A percentile compares a stretch with the other conserved stretches of the same genome.
Evolutionary conservation across 1,284 basidiomycete species (phyloP).

Genomic region (Clitocybe nebularis): DNA sequence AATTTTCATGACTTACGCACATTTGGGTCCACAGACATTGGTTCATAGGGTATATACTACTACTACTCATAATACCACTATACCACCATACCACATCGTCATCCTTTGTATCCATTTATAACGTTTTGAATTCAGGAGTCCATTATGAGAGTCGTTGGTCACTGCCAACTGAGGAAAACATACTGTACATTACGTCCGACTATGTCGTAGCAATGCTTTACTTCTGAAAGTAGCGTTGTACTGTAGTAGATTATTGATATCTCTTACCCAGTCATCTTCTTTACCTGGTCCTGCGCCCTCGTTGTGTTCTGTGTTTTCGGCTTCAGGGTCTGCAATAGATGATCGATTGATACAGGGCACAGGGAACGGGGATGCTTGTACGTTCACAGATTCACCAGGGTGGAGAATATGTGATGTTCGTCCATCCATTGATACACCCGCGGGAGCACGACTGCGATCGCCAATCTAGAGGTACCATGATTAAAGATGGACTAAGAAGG

Average conservation of each 20-base stretch:
- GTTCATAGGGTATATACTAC: no score
- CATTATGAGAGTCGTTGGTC: no score
- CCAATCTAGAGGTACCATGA: conserved; percentile 60
- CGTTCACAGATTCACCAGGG: conserved; percentile 82
- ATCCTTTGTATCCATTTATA: no score
- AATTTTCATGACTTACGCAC: no score
- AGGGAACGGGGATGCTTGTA: conserved; percentile 83
- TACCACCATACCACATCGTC: neutral
- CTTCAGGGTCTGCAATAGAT: conserved; percentile 59
- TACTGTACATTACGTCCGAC: conserved; percentile 46
- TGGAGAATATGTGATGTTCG: conserved; percentile 76
- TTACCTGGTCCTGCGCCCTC: conserved; percentile 69
- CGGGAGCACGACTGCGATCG: conserved; percentile 78
- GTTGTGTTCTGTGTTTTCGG: conserved; percentile 32
- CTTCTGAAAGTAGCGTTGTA: conserved; percentile 91
- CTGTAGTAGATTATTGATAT: conserved; percentile 91
- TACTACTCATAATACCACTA: neutral
- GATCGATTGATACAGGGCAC: conserved; percentile 91
- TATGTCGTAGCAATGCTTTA: conserved; percentile 72
- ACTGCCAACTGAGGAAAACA: no score
- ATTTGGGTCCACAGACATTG: neutral
- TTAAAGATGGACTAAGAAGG: conserved; percentile 1
- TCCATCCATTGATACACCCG: conserved; percentile 92
- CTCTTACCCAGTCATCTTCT: conserved; percentile 93
- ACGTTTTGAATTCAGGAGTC: no score